Percentiles rank a stretch among this genome's conserved stretches.
These are phyloP conservation scores for Antitrichia curtipendula DNA, from an alignment of 225 moss, liverwort and hornwort genomes.

Conservation along the genomic window DNA sequence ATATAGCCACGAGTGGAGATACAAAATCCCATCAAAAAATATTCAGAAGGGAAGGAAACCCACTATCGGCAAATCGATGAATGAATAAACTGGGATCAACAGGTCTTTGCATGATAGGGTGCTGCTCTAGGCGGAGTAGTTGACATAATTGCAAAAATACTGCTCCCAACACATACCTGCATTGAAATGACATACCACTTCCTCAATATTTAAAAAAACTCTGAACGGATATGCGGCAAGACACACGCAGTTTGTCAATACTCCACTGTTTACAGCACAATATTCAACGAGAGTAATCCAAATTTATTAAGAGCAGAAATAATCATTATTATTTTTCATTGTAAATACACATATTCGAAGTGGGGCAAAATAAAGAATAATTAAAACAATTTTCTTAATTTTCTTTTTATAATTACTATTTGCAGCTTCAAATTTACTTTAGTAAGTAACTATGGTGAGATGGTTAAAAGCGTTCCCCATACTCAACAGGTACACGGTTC, in stretches of 20 bases:
- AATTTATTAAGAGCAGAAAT: background rate
- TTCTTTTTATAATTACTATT: background rate
- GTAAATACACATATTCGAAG: background rate
- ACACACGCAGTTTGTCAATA: background rate
- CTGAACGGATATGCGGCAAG: background rate
- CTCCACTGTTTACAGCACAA: background rate
- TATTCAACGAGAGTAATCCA: background rate
- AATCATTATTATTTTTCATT: background rate
- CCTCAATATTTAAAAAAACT: background rate
- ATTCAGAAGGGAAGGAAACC: slow-evolving; percentile 4
- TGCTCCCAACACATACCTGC: slow-evolving; percentile 93
- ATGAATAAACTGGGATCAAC: slow-evolving; percentile 99
- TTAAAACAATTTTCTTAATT: background rate
- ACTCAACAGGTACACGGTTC: slow-evolving; percentile 12
- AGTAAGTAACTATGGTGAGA: background rate
- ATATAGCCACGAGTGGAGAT: background rate
- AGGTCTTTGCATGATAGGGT: slow-evolving; percentile 97
- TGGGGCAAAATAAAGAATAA: background rate
- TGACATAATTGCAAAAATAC: slow-evolving; percentile 95
- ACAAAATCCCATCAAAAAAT: background rate
- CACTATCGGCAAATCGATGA: slow-evolving; percentile 98
- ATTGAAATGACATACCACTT: background rate
- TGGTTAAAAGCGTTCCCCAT: background rate
- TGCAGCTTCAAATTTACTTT: background rate
- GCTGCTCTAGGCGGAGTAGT: slow-evolving; percentile 81